Evolutionary conservation across 176 grass and related monocot species (phyloP), one percentile per base, ranked within the genome.

Genomic region (Aegilops sharonensis): DNA sequence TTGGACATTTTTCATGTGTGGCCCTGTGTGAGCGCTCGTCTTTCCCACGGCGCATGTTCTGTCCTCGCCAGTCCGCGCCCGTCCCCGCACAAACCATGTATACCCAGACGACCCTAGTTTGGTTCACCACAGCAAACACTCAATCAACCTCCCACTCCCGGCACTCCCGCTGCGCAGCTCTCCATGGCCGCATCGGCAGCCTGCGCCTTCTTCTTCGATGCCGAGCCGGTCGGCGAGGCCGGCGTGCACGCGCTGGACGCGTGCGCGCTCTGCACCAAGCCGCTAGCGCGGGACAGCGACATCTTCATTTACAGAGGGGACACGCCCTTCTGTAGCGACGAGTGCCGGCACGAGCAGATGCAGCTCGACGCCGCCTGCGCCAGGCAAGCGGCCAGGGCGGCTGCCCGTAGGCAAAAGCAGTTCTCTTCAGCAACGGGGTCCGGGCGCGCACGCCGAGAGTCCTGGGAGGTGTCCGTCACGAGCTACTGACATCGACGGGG

Each of bases 301-400:
- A 89, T 95, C 71, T 95, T 91, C 88, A 95, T 94, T 89, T 94
- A 94, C 94, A 88, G 59, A 45, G 94, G 94, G 1, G 94, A 94
- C 74, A 94, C 89, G 0, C 94, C 92, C 21, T 94, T 97, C 90
- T 97, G 94, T 81, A 97, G 90, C 83, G 85, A 94, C 75, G 87
- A 94, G 11, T 97, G 94, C 77, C 82, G 89, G 1, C 6, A 85
- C 78, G 84, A 94, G 64, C 89, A 92, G 89, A 94, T 94, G 77
- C 89, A 75, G 39, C 72, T 85, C 71, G 89, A 94, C 73, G 89
- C 32, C 43, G 32, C 9, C 9, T 10, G 39, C 39, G 39, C 39
- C 39, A 42, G 2, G 39, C 39, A 42, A 9, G 2, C 37, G 37
- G 7, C 37, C 37, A 40, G 37, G 37, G 8, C 39, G 9, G 39